Base-by-base conservation (phyloP, 352 stramenopile species). In the Pythium dissotocum region DNA sequence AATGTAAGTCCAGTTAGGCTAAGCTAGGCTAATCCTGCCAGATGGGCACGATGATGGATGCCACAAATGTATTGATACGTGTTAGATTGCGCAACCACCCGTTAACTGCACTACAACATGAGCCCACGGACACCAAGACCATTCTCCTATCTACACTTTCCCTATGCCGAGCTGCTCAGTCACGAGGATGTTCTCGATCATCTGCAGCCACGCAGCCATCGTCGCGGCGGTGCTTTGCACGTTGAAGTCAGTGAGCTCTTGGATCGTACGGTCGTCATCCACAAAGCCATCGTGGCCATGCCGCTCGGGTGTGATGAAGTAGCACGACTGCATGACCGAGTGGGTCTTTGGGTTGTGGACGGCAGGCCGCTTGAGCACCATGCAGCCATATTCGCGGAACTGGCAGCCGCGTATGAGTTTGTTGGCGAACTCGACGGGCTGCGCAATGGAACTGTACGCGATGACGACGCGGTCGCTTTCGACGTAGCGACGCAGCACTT, bases 351-450 rank as follows among this genome's bases (percentile, higher is more conserved):
- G 53, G 13, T 68, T 66, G 44, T 77, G 74, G 7, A 73, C 62
- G 0, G 13, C 70, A 6, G 69, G 69, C 1, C 59, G 65, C 46
- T 78, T 74, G 53, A 88, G 78, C 18, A 86, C 67, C 18, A 86
- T 77, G 48, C 80, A 82, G 14, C 79, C 82, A 58, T 79, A 76
- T 53, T 90, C 82, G 16, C 69, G 62, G 66, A 90, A 90, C 44
- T 71, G 73, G 57, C 83, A 62, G 28, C 78, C 77, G 4, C 72
- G 58, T 7, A 85, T 30, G 40, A 70, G 61, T 51, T 79, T 68
- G 5, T 68, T 61, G 35, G 78, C 75, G 53, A 87, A 88, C 59
- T 83, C 71, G 12, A 80, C 61, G 5, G 79, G 75, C 10, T 90
- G 72, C 26, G 85, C 78, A 14, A 73, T 77, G 12, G 79, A 78